A percentile compares a stretch with the other conserved stretches of the same genome.
Evolutionary conservation across 306 rosid species (phyloP).

Genomic region (Trifolium subterraneum): DNA sequence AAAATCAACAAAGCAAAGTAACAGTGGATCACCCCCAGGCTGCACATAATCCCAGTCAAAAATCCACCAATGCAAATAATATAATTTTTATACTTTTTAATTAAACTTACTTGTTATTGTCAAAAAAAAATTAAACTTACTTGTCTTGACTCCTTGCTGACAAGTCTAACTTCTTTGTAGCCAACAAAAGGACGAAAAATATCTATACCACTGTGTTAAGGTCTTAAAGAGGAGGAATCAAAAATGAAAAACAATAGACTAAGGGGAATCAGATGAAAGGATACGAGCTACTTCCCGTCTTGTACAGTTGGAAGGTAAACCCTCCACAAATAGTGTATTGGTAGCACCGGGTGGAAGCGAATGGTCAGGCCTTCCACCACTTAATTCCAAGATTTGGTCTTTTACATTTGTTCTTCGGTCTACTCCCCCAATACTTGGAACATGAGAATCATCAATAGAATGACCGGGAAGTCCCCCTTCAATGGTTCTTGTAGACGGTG

Average conservation of each 20-base stretch:
- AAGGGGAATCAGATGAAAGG: conserved; percentile 49
- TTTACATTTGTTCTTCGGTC: conserved; percentile 66
- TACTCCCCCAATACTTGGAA: conserved; percentile 60
- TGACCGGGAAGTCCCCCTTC: conserved; percentile 63
- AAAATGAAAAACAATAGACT: conserved; percentile 26
- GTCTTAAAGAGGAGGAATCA: conserved; percentile 57
- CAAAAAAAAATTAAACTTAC: conserved; percentile 74
- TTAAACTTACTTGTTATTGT: conserved; percentile 82
- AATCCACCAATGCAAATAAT: conserved; percentile 39
- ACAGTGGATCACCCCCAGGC: conserved; percentile 96
- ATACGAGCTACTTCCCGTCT: conserved; percentile 99
- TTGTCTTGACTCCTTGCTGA: conserved; percentile 93
- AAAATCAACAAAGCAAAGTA: conserved; percentile 96
- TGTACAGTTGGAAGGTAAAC: conserved; percentile 86
- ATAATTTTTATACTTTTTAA: conserved; percentile 21
- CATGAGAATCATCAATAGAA: conserved; percentile 70
- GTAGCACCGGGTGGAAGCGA: conserved; percentile 96
- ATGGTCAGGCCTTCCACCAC: conserved; percentile 73
- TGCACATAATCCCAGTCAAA: conserved; percentile 56
- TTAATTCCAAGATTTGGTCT: conserved; percentile 65
- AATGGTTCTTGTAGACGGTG: conserved; percentile 74
- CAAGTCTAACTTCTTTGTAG: conserved; percentile 98
- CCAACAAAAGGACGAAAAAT: conserved; percentile 99
- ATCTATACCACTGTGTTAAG: conserved; percentile 67
- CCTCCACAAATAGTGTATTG: conserved; percentile 92